Evolutionary conservation across 2,329 filamentous ascomycete genomes (phyloP).

Genomic region (Davidsoniella eucalypti): DNA sequence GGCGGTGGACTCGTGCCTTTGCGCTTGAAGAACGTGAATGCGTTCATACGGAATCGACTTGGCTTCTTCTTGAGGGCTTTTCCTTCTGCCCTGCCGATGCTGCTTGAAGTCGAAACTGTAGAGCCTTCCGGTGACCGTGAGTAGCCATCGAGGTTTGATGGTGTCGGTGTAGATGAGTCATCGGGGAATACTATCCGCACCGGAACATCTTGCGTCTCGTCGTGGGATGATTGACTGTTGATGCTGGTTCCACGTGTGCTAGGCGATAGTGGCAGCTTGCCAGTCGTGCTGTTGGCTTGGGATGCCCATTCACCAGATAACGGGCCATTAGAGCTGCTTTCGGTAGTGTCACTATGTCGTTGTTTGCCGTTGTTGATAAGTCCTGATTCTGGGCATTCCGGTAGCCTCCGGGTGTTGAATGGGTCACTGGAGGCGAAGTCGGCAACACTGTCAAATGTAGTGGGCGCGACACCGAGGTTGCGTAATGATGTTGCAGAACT

Average conservation of each 20-base stretch:
- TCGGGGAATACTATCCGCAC: constrained; percentile 9
- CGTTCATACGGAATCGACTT: constrained; percentile 47
- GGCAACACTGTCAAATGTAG: constrained; percentile 27
- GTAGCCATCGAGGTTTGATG: constrained; percentile 6
- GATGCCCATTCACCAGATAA: constrained; percentile 44
- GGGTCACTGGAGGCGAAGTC: constrained; percentile 34
- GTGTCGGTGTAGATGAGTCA: constrained; percentile 5
- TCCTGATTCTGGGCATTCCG: constrained; percentile 2
- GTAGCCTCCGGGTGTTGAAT: constrained; percentile 22
- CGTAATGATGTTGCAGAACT: background rate
- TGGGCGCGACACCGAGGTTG: background rate
- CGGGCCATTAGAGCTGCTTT: constrained; percentile 39
- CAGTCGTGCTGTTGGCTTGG: constrained; percentile 45
- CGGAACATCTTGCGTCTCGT: constrained; percentile 20
- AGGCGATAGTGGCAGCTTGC: constrained; percentile 47
- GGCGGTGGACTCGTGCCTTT: constrained; percentile 24
- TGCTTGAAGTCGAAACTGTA: constrained; percentile 22
- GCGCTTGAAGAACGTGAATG: constrained; percentile 38
- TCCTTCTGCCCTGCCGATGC: constrained; percentile 30
- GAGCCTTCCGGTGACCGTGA: constrained; percentile 9
- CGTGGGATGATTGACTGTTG: constrained; percentile 41
- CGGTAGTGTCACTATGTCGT: constrained; percentile 44
- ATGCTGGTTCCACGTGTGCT: constrained; percentile 51
- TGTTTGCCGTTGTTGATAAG: constrained; percentile 27
- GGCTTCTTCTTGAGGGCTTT: constrained; percentile 43